Base-by-base conservation (phyloP, 1,284 basidiomycete species). In the Amylostereum areolatum region DNA sequence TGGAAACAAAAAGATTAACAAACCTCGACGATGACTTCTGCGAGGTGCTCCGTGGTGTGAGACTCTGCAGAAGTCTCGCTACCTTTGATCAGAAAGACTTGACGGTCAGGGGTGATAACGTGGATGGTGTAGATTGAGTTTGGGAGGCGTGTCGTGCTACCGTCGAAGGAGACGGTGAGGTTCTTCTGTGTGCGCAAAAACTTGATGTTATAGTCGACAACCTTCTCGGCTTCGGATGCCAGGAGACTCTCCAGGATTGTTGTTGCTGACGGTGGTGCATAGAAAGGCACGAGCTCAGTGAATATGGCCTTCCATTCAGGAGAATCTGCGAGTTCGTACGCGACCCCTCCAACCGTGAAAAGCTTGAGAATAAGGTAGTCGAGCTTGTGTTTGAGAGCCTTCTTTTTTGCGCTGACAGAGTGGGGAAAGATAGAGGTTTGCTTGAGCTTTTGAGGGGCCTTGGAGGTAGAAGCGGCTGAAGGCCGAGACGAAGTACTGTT, bases 81-180 rank as follows among this genome's bases (percentile, higher is more conserved):
- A 40, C 43, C 46, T 5, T 52, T 50, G 5, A 57, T 43, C 12
- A 55, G 32, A 25, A 44, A 55, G 6, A 34, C 41, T 6, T 33
- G 10, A 5, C 49, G 36, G 4, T 49, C 46, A 10, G 43, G 46
- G 9, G 52, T 57, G 8, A 47, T 51, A 29, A 53, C 47, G 39
- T 58, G 56, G 18, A 54, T 42, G 2, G 49, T 50, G 37, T 56
- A 56, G 18, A 53, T 40, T 1, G 50, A 49, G 7, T 56, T 39
- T 3, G 36, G 52, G 4, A 31, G 43, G 5, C 47, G 46, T 2
- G 49, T 53, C 11, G 45, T 44, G 6, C 51, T 53, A 30, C 56
- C 55, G 34, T 58, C 56, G 33, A 48, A 58, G 3, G 55, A 43
- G 11, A 56, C 24, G 2, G 55, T 58, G 7, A 58, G 48, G 35